Base-by-base conservation (phyloP, 2,329 filamentous ascomycete species). In the Aureobasidium namibiae region DNA sequence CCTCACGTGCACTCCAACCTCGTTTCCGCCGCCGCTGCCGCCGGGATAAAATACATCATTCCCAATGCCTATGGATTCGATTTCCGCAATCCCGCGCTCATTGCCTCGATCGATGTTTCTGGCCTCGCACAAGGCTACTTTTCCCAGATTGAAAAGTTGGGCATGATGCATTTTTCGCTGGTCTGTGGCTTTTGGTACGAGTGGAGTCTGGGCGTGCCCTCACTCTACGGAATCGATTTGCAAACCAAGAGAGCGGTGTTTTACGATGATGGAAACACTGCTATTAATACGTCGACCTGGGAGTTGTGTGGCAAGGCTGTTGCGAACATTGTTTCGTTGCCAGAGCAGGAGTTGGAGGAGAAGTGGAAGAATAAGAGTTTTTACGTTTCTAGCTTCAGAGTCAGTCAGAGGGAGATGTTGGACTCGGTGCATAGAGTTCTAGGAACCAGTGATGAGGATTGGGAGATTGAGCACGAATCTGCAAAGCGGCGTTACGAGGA, bases 401-500 rank as follows among this genome's bases (percentile, higher is more conserved):
- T 74, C 24, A 72, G 60, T 10, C 74, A 76, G 52, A 64, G 61
- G 16, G 67, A 74, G 13, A 70, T 76, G 65, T 67, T 75, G 23
- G 69, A 68, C 8, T 65, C 70, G 1, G 59, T 71, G 1, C 66
- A 67, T 48, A 67, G 68, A 8, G 72, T 69, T 0, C 73, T 72
- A 1, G 65, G 65, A 2, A 72, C 72, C 0, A 62, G 54, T 1
- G 68, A 72, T 41, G 57, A 50, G 2, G 73, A 76, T 24, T 76
- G 73, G 74, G 67, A 59, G 1, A 66, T 75, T 6, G 61, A 24
- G 0, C 63, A 65, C 33, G 66, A 67, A 29, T 45, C 56, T 1
- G 48, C 63, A 0, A 65, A 66, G 59, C 69, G 80, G 66, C 75
- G 83, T 29, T 82, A 77, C 61, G 67, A 73, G 59, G 73, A 79